Evolutionary conservation across 768 basidiomycete genomes (phyloP), one percentile per base, ranked within the genome.

Genomic region (Suillus americanus): DNA sequence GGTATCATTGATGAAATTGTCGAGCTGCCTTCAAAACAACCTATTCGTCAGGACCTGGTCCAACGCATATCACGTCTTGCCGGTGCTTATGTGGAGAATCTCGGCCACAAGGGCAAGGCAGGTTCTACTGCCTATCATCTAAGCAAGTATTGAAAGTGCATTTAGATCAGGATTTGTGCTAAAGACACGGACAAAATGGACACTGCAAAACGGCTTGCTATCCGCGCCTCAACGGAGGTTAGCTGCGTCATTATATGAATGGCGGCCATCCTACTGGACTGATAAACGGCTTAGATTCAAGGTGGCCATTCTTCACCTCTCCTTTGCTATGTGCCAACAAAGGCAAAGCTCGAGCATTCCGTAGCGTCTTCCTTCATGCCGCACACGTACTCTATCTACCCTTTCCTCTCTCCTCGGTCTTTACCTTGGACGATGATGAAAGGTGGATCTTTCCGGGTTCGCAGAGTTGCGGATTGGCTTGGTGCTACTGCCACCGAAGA

Each of bases 31-130:
- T 75, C 81, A 5, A 72, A 76, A 33, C 70, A 69, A 51, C 73
- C 77, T n/a, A 69, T 91, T 46, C 76, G 74, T 1, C 69, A 76
- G 12, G 83, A 84, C 62, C 66, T 86, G n/a, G 68, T 89, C 25
- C 85, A 86, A 65, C 81, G 80, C 33, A 85, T 93, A 65, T 93
- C 92, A n/a, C 86, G 89, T 61, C 63, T 85, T 23, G 81, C 89
- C 8, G 86, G 85, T 51, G 90, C 88, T 5, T 87, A 88, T 67
- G 73, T 87, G 5, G 87, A 90, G 71, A 82, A 81, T 64, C 69
- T 80, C 33, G 82, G 81, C 28, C 68, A 73, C 48, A 75, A 78
- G 61, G 82, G 83, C 64, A 79, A 81, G 75, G 88, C 86, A 67
- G 64, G 74, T 50, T 50, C 59, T 51, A 43, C 62, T 55, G 43